Percentiles rank a stretch among this genome's conserved stretches.
These are phyloP conservation scores for Rauvolfia tetraphylla DNA, from an alignment of 257 asterid genomes.

Conservation along the genomic window DNA sequence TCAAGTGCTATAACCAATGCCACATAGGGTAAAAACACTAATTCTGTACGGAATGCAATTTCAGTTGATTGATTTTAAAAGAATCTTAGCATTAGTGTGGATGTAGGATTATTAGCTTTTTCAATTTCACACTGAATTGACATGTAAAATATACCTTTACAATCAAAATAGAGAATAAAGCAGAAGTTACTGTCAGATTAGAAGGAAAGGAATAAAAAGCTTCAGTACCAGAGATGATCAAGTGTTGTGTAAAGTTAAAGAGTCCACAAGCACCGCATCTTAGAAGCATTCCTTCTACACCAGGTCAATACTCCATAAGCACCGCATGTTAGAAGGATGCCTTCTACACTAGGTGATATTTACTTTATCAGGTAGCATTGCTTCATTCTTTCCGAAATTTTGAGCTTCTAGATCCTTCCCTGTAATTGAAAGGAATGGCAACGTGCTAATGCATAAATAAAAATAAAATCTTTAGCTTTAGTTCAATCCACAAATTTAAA, in stretches of 20 bases:
- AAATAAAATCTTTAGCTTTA: not conserved
- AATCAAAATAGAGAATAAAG: not conserved
- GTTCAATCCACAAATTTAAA: not conserved
- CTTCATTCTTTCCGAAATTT: not conserved
- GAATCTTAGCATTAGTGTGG: not conserved
- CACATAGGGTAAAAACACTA: not conserved
- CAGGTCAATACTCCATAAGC: not conserved
- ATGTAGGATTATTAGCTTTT: not conserved
- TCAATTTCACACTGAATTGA: not conserved
- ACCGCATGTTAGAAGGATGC: not conserved
- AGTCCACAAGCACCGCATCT: not conserved
- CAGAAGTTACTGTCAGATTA: not conserved
- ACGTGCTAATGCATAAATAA: not conserved
- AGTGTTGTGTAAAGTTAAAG: not conserved
- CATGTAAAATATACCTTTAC: constrained; percentile 4
- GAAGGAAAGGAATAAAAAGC: not conserved
- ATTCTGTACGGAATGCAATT: not conserved
- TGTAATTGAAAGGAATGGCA: not conserved
- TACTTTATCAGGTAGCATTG: not conserved
- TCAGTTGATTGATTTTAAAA: not conserved
- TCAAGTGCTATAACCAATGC: not conserved
- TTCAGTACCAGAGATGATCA: constrained; percentile 5
- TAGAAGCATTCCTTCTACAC: too few species aligned
- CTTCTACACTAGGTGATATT: not conserved
- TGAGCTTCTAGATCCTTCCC: not conserved